Percentiles rank a stretch among this genome's conserved stretches.
Conservation (phyloP, 345 rosid genomes). For the Melastoma malabathricum region DNA sequence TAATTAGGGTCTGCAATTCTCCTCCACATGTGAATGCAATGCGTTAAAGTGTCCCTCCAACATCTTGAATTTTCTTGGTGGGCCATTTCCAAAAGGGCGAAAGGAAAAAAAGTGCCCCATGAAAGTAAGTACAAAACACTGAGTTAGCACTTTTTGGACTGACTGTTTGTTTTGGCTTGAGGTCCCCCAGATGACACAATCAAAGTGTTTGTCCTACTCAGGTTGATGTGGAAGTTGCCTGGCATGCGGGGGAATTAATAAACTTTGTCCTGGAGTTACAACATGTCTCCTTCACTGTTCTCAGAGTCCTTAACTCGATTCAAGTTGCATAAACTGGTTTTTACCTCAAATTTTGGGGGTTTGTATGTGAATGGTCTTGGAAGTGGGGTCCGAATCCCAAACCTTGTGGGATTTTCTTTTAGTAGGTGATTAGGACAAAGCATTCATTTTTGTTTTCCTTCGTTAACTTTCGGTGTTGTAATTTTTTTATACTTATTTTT, state of each 20-base stretch:
- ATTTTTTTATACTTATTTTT: too few relatives aligned
- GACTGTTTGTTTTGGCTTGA: slow-evolving; percentile 6
- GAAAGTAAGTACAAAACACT: slow-evolving; percentile 1
- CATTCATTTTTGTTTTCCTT: too few relatives aligned
- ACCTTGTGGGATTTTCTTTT: too few relatives aligned
- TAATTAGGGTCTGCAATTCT: too few relatives aligned
- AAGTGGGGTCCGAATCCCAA: too few relatives aligned
- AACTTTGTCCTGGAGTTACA: too few relatives aligned
- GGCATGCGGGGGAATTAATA: too few relatives aligned
- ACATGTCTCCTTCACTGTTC: slow-evolving; percentile 18
- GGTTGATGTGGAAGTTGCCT: slow-evolving; percentile 27
- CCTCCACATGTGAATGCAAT: slow-evolving; percentile 12
- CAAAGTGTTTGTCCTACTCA: slow-evolving; percentile 28
- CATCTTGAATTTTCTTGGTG: slow-evolving; percentile 14
- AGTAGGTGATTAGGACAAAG: too few relatives aligned
- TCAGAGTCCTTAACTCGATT: background rate
- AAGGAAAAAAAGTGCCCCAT: background rate
- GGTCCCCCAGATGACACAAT: slow-evolving; percentile 16
- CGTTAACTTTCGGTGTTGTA: too few relatives aligned
- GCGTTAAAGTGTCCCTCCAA: slow-evolving; percentile 10
- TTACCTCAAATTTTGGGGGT: too few relatives aligned
- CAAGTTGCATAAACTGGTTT: background rate
- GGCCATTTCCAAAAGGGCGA: slow-evolving; percentile 10
- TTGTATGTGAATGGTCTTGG: too few relatives aligned
- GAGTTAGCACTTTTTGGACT: slow-evolving; percentile 13